Evolutionary conservation across 2,329 filamentous ascomycete species (phyloP), one percentile per base, ranked within the genome.

Genomic region (Cladophialophora carrionii): DNA sequence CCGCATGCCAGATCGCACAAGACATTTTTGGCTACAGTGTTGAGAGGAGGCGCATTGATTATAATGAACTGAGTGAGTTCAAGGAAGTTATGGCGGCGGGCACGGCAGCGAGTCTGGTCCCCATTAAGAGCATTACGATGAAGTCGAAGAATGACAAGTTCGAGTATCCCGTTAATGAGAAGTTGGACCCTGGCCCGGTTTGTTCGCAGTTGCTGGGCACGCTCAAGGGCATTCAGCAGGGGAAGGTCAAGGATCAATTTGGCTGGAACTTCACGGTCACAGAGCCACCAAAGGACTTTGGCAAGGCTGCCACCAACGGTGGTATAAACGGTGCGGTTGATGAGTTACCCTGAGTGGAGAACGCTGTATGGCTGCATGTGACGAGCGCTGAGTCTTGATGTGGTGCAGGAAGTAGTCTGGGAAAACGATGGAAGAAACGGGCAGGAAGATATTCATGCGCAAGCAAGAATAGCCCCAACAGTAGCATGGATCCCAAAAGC

Each of bases 81-180:
- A 81, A 81, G 52, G 94, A 98, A 78, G 88, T 99, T 59, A 88
- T 97, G 78, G 95, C 94, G 3, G 93, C 92, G 2, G 94, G 94
- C 1, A 98, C 94, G 0, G 94, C 94, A 0, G 94, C 93, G 0
- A 91, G 91, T 0, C 83, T 99, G 61, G 93, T 98, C 2, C 94
- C 94, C 1, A 95, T 97, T 77, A 90, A 90, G 67, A 95, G 90
- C 71, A 96, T 98, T 76, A 95, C 91, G 2, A 87, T 92, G 73
- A 85, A 78, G 57, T 86, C 83, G 17, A 81, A 78, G 49, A 76
- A 78, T 49, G 83, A 87, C 66, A 85, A 82, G 61, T 85, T 88
- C 73, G 75, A 76, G 7, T 89, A 86, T 72, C 76, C 82, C 17
- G 74, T 75, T 62, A 78, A 78, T 6, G 73, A 74, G 22, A 74